Evolutionary conservation across 805 yeast genomes (phyloP), one percentile per base, ranked within the genome.

Genomic region (Hanseniaspora lindneri): DNA sequence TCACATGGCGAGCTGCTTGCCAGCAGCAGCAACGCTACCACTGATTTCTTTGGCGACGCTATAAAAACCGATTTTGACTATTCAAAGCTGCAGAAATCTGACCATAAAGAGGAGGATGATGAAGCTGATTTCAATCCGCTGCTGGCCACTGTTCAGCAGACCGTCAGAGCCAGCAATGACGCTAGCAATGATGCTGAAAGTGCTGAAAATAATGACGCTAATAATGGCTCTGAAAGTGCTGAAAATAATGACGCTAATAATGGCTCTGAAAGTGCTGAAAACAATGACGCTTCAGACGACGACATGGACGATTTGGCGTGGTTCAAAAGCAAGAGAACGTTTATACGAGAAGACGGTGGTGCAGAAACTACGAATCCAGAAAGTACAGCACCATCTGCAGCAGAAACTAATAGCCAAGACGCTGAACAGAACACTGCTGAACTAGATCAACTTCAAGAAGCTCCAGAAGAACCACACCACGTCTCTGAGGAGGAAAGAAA

Each of bases 321-420:
- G 97, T 72, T 88, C 52, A 77, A 79, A 58, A 74, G 73, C 55
- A 77, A 83, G 62, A 74, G 92, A 63, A 75, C 72, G 20, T 75
- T 92, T 60, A 83, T 88, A 51, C 73, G 66, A 54, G 85, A 78
- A 35, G 63, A 63, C 42, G 68, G 63, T 33, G 65, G 50, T 43
- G 57, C 49, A 32, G 50, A 32, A 13, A 49, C 39, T 13, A n/a
- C n/a, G n/a, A 24, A 37, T 11, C 44, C 51, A 29, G 41, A 39
- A 11, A 44, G 54, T 21, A 55, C 47, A 25, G 37, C 47, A 6
- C 37, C 48, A 27, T 39, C 33, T 30, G 51, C 35, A 28, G 13
- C 29, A 5, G 42, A 24, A 6, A 24, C 29, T 17, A 39, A 46
- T 10, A 4, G 33, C 35, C 54, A 46, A 6, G 53, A 44, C 34